Evolutionary conservation across 306 rosid species (phyloP).

Genomic region (Cicer bijugum): DNA sequence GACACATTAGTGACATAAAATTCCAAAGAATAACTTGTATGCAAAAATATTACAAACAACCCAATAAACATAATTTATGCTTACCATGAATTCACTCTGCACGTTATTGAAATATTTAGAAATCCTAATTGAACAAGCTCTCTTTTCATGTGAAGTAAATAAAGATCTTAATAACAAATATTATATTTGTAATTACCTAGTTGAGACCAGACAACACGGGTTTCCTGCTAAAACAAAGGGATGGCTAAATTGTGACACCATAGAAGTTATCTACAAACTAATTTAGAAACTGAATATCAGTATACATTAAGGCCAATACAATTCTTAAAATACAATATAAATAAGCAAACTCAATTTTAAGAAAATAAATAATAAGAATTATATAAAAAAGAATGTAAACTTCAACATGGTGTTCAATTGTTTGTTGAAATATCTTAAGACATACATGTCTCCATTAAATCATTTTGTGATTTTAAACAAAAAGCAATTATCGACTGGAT

Average conservation of each 20-base stretch:
- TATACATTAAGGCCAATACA: not conserved
- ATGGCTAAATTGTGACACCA: slow-evolving; percentile 65
- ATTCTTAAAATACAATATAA: too few relatives aligned
- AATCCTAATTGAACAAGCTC: not conserved
- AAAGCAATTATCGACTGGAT: not conserved
- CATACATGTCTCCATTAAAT: not conserved
- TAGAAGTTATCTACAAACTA: slow-evolving; percentile 62
- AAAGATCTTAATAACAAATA: slow-evolving; percentile 26
- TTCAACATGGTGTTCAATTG: too few relatives aligned
- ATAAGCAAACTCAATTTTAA: too few relatives aligned
- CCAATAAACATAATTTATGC: slow-evolving; percentile 38
- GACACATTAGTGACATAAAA: slow-evolving; percentile 37
- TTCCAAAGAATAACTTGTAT: slow-evolving; percentile 33
- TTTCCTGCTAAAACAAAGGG: slow-evolving; percentile 69
- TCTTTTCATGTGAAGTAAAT: not conserved
- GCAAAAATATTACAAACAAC: slow-evolving; percentile 18
- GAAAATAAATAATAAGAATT: too few relatives aligned
- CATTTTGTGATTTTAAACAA: slow-evolving; percentile 10
- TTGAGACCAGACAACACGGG: slow-evolving; percentile 81
- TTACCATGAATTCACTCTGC: slow-evolving; percentile 68
- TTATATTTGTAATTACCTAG: slow-evolving; percentile 60
- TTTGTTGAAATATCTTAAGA: too few relatives aligned
- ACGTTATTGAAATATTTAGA: slow-evolving; percentile 44
- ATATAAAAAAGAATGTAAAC: too few relatives aligned
- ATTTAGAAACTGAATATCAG: slow-evolving; percentile 44